Percentiles rank a stretch among this genome's conserved stretches.
These are phyloP conservation scores for Dictyostelium brefeldianum DNA, from an alignment of 78 protist species.

Conservation along the genomic window DNA sequence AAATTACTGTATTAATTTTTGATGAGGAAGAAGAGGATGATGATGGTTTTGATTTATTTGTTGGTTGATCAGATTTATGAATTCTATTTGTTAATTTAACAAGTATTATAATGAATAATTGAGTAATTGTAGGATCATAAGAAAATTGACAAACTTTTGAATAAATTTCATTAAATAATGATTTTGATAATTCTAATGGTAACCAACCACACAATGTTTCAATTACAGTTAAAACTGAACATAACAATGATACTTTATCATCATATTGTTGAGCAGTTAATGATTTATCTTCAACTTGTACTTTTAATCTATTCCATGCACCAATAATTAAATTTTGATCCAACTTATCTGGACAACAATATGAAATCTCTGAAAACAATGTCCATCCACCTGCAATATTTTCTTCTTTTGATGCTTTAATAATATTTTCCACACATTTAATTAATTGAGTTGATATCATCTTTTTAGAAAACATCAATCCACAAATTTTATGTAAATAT, in stretches of 20 bases:
- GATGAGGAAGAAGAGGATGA: no score
- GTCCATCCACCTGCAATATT: slow-evolving; percentile 34
- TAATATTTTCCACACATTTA: slow-evolving; percentile 9
- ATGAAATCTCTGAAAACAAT: slow-evolving; percentile 54
- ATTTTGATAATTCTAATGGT: slow-evolving; percentile 2
- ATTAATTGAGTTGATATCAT: slow-evolving; percentile 50
- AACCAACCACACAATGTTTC: slow-evolving; percentile 7
- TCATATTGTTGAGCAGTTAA: neutral
- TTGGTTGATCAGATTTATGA: neutral
- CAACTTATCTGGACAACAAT: slow-evolving; percentile 56
- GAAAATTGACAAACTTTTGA: neutral
- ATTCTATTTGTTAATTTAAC: slow-evolving; percentile 12
- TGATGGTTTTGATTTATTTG: no score
- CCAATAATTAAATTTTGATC: slow-evolving; percentile 44
- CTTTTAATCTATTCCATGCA: slow-evolving; percentile 38
- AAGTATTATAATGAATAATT: slow-evolving; percentile 16
- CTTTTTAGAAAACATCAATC: slow-evolving; percentile 52
- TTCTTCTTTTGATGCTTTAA: neutral
- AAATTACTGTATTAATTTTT: slow-evolving; percentile 15
- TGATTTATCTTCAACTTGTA: neutral
- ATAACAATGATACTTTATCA: neutral
- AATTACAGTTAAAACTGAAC: slow-evolving; percentile 12
- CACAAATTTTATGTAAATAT: slow-evolving; percentile 48
- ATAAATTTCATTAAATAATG: slow-evolving; percentile 28
- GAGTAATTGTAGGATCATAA: slow-evolving; percentile 11